These are phyloP conservation scores for Cladosporium sp. DNA, from an alignment of 2,329 filamentous ascomycete species.

Conservation along the genomic window DNA sequence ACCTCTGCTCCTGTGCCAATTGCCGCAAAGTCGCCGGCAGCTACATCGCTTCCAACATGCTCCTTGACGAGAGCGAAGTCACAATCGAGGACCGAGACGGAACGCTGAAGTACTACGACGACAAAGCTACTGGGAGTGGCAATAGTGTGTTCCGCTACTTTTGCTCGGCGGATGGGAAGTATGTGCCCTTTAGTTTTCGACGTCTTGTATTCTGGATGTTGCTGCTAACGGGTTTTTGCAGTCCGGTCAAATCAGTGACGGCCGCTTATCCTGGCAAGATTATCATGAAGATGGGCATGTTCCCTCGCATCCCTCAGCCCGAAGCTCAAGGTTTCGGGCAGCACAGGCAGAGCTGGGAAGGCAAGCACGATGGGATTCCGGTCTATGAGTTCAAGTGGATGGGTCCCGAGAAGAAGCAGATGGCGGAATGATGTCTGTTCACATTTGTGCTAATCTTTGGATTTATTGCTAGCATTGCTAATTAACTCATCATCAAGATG, in stretches of 20 bases:
- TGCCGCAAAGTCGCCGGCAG: conserved; percentile 54
- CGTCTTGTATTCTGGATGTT: too few species aligned
- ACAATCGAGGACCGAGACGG: conserved; percentile 48
- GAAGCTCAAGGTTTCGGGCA: conserved; percentile 49
- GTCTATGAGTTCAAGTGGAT: conserved; percentile 45
- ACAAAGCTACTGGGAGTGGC: conserved; percentile 50
- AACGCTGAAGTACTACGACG: conserved; percentile 49
- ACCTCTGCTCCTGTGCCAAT: conserved; percentile 55
- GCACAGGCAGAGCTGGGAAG: conserved; percentile 50
- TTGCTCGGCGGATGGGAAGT: conserved; percentile 50
- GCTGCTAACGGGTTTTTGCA: conserved; percentile 27
- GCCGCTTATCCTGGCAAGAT: conserved; percentile 45
- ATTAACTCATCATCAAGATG: neutral
- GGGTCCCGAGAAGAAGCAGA: conserved; percentile 42
- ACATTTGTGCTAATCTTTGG: neutral
- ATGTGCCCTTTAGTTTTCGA: too few species aligned
- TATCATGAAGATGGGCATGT: conserved; percentile 55
- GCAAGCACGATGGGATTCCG: conserved; percentile 40
- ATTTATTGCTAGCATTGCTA: neutral
- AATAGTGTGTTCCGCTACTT: conserved; percentile 50
- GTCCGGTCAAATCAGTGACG: conserved; percentile 52
- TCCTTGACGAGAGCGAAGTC: conserved; percentile 50
- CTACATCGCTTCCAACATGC: conserved; percentile 44
- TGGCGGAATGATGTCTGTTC: conserved; percentile 17
- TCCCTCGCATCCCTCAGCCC: conserved; percentile 50